Evolutionary conservation across 768 basidiomycete species (phyloP), one percentile per base, ranked within the genome.

Genomic region (Lepiota venenata): DNA sequence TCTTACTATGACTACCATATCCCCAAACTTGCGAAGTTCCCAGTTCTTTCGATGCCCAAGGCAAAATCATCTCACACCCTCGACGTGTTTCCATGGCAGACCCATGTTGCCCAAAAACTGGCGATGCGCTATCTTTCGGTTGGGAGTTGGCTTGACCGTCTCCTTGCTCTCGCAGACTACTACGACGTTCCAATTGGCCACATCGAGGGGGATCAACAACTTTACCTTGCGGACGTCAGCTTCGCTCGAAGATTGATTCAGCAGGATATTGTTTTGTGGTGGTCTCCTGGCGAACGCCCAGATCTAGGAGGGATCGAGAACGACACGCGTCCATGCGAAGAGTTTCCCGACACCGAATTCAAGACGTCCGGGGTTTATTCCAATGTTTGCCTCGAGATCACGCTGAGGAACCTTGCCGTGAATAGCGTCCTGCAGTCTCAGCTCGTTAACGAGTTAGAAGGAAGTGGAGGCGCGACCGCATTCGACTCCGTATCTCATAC

Each of bases 391-490:
- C 74, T 99, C 37, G 91, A 96, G 59, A 74, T 99, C 58, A 84
- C 88, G 6, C 79, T 99, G 16, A 85, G 91, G 49, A 96, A 98
- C 69, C 77, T 99, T 15, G 95, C 95, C 0, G 89, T 98, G 56
- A 88, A 99, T 65, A 86, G 97, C 0, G 88, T 99, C 4, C 73
- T 98, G 9, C 97, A 98, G 61, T 95, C 96, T 2, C 82, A 95
- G 29, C 75, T 96, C 52, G 92, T 99, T 58, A 98, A 99, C 71
- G 97, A 99, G 66, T 79, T 99, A 61, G 97, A 99, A 69, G 97
- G 97, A 1, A 92, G 89, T 56, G 90, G 94, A 1, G 96, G 95
- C 3, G 78, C 93, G 6, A 92, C 95, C 0, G 91, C 94, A 0
- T 98, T 98, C 63, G 95, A 98, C 65, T 91, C 93, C 0, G 85